A percentile compares a stretch with the other conserved stretches of the same genome.
These are phyloP conservation scores for Turnera subulata DNA, from an alignment of 345 rosid species.

Conservation along the genomic window DNA sequence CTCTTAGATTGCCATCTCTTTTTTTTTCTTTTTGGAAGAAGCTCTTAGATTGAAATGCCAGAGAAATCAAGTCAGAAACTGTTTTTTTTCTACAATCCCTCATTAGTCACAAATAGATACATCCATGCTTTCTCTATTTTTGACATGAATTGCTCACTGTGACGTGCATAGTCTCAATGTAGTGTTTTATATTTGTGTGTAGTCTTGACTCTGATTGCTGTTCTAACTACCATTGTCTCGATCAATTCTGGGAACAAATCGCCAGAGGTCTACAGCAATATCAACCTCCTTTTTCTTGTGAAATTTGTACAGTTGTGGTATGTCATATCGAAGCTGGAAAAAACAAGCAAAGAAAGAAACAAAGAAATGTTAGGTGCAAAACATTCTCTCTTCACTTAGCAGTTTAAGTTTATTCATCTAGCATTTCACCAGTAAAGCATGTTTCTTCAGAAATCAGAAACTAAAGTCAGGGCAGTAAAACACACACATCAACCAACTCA, in stretches of 20 bases:
- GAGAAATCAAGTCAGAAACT: no score
- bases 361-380: not conserved
- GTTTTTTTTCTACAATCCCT: no score
- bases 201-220: not conserved
- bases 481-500: constrained; percentile 17
- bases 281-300: constrained; percentile 85
- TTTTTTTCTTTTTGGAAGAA: no score
- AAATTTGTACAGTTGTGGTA: constrained; percentile 80
- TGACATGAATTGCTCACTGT: not conserved
- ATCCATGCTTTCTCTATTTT: not conserved
- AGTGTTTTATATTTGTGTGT: not conserved
- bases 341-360: not conserved
- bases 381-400: not conserved
- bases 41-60: no score
- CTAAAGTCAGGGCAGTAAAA: not conserved
- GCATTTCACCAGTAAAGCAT: not conserved
- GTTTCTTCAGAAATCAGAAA: not conserved
- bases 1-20: no score
- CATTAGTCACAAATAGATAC: no score
- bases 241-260: constrained; percentile 58
- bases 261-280: constrained; percentile 94
- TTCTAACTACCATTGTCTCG: constrained; percentile 9
- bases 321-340: constrained; percentile 67
- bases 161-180: not conserved
- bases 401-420: not conserved